A percentile compares a stretch with the other conserved stretches of the same genome.
Conservation (phyloP, 1,284 basidiomycete species). For the Somion occarium region DNA sequence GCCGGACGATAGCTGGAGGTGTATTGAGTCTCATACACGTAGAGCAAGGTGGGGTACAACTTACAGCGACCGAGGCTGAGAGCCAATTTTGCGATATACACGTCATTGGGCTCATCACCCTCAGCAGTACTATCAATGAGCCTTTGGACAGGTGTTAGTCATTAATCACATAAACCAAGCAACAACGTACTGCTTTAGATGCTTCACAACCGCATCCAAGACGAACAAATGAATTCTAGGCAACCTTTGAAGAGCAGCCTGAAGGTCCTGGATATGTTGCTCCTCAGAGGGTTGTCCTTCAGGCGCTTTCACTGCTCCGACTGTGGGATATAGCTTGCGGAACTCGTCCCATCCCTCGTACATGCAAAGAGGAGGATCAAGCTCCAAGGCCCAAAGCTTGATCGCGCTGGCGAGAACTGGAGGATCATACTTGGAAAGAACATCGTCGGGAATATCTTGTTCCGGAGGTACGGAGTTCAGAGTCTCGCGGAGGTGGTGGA, state of each 20-base stretch:
- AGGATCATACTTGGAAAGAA: slow-evolving; percentile 75
- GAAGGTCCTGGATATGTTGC: slow-evolving; percentile 64
- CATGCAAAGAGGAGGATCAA: slow-evolving; percentile 77
- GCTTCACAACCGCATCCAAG: slow-evolving; percentile 75
- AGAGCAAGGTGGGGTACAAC: slow-evolving; percentile 25
- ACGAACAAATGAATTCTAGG: slow-evolving; percentile 82
- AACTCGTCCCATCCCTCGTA: slow-evolving; percentile 91
- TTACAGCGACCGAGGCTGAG: slow-evolving; percentile 82
- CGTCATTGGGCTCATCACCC: slow-evolving; percentile 63
- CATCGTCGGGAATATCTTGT: slow-evolving; percentile 57
- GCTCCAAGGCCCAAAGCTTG: slow-evolving; percentile 85
- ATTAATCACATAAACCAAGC: background rate
- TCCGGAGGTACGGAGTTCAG: slow-evolving; percentile 71
- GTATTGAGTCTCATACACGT: background rate
- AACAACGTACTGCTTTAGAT: slow-evolving; percentile 66
- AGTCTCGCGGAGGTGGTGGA: slow-evolving; percentile 80
- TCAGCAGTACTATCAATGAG: slow-evolving; percentile 59
- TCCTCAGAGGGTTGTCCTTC: slow-evolving; percentile 52
- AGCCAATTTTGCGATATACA: slow-evolving; percentile 83
- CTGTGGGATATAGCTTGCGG: slow-evolving; percentile 75
- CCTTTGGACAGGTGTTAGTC: slow-evolving; percentile 31
- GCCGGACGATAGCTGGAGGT: slow-evolving; percentile 69
- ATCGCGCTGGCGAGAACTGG: slow-evolving; percentile 81
- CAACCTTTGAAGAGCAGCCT: slow-evolving; percentile 63
- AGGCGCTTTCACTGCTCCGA: slow-evolving; percentile 48